phyloP scores from a whole-genome alignment of 202 grass and related monocot species.

The Musa balbisiana region DNA sequence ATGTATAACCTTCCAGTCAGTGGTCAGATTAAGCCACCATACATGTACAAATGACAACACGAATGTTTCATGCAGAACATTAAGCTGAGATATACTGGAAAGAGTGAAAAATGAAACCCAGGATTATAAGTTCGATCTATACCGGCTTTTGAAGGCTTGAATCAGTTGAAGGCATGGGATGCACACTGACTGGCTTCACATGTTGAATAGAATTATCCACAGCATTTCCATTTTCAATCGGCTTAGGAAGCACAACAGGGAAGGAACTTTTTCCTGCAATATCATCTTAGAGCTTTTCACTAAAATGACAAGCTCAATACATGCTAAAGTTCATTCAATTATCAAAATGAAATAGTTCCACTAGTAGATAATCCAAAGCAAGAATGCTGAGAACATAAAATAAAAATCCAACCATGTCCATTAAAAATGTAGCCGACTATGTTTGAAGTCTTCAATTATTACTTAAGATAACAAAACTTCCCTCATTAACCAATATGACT shows the following conservation, averaged over 20 bases:
- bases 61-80: too few species aligned
- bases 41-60: too few species aligned
- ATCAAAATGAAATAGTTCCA: not conserved
- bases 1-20: too few species aligned
- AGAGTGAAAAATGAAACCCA: not conserved
- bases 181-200: conserved; percentile 57
- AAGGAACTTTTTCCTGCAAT: conserved; percentile 76
- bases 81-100: conserved; percentile 3
- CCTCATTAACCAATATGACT: not conserved
- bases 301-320: not conserved
- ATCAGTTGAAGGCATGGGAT: conserved; percentile 45
- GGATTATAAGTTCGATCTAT: not conserved
- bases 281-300: conserved; percentile 22
- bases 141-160: conserved; percentile 18
- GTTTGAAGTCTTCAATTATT: not conserved
- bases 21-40: too few species aligned
- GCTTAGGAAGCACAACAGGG: conserved; percentile 67
- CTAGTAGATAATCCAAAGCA: not conserved
- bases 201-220: conserved; percentile 41
- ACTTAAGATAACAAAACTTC: not conserved
- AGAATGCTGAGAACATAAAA: not conserved
- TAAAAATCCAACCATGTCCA: not conserved
- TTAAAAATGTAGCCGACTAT: not conserved
- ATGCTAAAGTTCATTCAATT: conserved; percentile 16
- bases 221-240: conserved; percentile 40